These are phyloP conservation scores for Camellia lanceoleosa DNA, from an alignment of 148 eudicot species.

Conservation along the genomic window DNA sequence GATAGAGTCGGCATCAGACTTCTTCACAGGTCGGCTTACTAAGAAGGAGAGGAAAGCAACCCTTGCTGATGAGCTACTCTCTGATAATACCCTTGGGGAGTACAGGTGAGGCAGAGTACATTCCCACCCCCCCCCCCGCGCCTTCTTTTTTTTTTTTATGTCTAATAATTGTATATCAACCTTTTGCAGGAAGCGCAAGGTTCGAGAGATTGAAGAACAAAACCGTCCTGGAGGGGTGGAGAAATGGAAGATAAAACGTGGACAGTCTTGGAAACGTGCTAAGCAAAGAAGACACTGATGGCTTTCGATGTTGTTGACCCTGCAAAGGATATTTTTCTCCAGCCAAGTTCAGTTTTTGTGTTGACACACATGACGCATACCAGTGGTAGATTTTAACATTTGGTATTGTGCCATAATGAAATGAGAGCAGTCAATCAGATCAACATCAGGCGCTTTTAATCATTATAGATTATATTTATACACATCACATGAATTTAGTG, in stretches of 20 bases:
- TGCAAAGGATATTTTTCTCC: not conserved
- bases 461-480: too few species aligned
- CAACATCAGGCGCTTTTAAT: too few species aligned
- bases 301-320: not conserved
- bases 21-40: slow-evolving; percentile 62
- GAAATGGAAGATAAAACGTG: slow-evolving; percentile 70
- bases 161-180: not conserved
- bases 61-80: slow-evolving; percentile 81
- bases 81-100: slow-evolving; percentile 44
- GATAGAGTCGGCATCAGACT: slow-evolving; percentile 64
- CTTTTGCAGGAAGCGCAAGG: slow-evolving; percentile 80
- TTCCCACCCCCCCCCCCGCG: too few species aligned
- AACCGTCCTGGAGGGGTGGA: slow-evolving; percentile 64
- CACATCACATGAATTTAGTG: too few species aligned
- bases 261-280: slow-evolving; percentile 45
- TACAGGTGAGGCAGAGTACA: slow-evolving; percentile 51
- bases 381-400: too few species aligned
- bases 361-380: too few species aligned
- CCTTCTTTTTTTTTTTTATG: not conserved
- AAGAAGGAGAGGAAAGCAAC: slow-evolving; percentile 79
- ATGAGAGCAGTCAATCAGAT: too few species aligned
- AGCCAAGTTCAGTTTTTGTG: not conserved
- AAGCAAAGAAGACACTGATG: slow-evolving; percentile 52
- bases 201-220: slow-evolving; percentile 69
- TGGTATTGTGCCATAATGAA: too few species aligned